Percentiles rank a stretch among this genome's conserved stretches.
These are phyloP conservation scores for Aureobasidium pullulans DNA, from an alignment of 2,329 filamentous ascomycete genomes.

Conservation along the genomic window DNA sequence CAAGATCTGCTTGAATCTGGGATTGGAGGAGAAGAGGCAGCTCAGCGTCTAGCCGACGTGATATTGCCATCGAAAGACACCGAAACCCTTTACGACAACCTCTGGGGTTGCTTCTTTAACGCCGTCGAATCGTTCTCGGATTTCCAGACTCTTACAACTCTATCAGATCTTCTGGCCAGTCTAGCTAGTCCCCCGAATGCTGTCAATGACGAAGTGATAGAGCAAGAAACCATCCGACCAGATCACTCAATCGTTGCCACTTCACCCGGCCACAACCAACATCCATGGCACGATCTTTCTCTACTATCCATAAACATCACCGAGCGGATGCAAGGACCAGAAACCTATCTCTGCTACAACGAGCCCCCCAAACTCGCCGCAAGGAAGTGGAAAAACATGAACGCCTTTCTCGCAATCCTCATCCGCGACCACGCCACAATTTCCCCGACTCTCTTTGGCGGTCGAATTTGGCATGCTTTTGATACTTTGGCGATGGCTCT, in stretches of 20 bases:
- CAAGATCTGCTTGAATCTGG: background rate
- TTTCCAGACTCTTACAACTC: background rate
- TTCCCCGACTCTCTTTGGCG: background rate
- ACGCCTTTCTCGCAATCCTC: background rate
- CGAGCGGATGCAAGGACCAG: background rate
- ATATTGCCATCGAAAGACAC: background rate
- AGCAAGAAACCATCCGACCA: background rate
- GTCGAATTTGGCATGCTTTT: background rate
- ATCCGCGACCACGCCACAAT: background rate
- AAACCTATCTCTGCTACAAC: background rate
- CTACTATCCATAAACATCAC: background rate
- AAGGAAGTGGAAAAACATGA: background rate
- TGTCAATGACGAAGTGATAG: too few relatives aligned
- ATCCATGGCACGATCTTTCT: background rate
- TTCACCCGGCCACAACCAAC: too few relatives aligned
- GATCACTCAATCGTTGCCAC: background rate
- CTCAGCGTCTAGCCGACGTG: background rate
- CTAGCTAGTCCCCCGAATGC: background rate
- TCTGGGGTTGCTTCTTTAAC: background rate
- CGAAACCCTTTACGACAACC: background rate
- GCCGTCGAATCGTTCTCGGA: background rate
- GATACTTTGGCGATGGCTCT: background rate
- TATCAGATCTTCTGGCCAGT: background rate
- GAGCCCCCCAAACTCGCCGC: background rate
- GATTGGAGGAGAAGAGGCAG: background rate